Base-by-base conservation (phyloP, 1,139 yeast genomes). In the Eremothecium coryli region DNA sequence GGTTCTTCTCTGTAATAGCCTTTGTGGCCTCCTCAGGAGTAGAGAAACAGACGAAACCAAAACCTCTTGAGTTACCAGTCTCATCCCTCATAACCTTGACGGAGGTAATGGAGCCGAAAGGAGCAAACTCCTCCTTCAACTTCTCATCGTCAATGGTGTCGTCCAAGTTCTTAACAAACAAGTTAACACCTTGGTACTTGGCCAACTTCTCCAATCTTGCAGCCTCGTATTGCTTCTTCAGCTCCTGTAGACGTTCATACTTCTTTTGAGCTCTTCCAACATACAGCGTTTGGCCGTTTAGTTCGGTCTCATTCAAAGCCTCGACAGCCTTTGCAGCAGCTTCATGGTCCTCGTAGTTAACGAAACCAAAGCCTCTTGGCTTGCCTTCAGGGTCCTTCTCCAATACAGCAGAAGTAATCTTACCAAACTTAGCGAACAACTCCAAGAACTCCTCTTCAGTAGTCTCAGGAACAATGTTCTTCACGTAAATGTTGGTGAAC, bases 261-360 rank as follows among this genome's bases (percentile, higher is more conserved):
- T 86, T 90, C 86, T 86, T 90, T 72, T 90, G 98, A 52, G 99
- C 99, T 68, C 98, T 86, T 55, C 96, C 96, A 56, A 90, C 98
- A 64, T 79, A 90, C 50, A 90, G 70, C 65, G 72, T 76, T 70
- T 82, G 86, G 57, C 90, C 90, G 55, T 74, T 76, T 62, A 80
- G 65, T 58, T 90, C 98, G 52, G 66, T 69, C 62, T 82, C 95
- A 67, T 93, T 84, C 63, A 90, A 76, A 56, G 73, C 93, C 41
- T 85, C 95, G 55, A 90, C 94, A 43, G 97, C 95, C 67, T 76
- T 75, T 50, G 71, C 74, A 51, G 99, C 99, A 54, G 78, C 71
- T 56, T 80, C 88, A 66, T 90, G 98, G 50, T 65, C 60, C 64
- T 78, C 95, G 57, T 61, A 90, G 77, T 90, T 86, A 59, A 90